Conservation (phyloP, 1,284 basidiomycete species). For the Leccinum laetum region DNA sequence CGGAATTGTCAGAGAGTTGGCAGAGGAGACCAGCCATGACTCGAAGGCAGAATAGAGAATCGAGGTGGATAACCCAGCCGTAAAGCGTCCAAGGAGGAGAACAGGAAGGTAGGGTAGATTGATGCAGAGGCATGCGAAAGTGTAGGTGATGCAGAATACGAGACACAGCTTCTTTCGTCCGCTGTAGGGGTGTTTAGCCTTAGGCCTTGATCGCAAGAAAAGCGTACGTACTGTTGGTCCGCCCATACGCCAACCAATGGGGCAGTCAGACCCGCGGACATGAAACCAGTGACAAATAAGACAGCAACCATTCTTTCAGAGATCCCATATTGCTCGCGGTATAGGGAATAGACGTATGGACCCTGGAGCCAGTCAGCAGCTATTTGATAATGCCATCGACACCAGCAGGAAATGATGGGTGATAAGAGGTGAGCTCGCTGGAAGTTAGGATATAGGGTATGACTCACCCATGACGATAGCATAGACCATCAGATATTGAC, state of each 20-base stretch:
- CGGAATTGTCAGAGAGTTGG: slow-evolving; percentile 49
- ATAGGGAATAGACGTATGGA: slow-evolving; percentile 73
- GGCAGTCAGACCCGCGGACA: slow-evolving; percentile 66
- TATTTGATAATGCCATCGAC: slow-evolving; percentile 24
- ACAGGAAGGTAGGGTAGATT: slow-evolving; percentile 55
- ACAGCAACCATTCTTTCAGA: slow-evolving; percentile 64
- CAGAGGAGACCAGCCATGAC: slow-evolving; percentile 69
- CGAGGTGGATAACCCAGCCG: slow-evolving; percentile 70
- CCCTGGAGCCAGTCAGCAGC: slow-evolving; percentile 81
- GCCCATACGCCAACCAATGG: slow-evolving; percentile 76
- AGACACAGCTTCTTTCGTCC: slow-evolving; percentile 69
- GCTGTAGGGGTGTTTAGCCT: slow-evolving; percentile 24
- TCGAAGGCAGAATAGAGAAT: slow-evolving; percentile 77
- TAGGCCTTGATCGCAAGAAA: background rate
- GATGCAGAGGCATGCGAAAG: slow-evolving; percentile 57
- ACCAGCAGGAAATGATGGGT: background rate
- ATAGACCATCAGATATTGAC: slow-evolving; percentile 66
- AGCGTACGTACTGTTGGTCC: slow-evolving; percentile 59
- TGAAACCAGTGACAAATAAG: slow-evolving; percentile 72
- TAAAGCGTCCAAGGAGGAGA: slow-evolving; percentile 58
- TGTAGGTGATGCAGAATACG: slow-evolving; percentile 66
- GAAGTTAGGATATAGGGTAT: background rate
- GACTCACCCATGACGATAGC: slow-evolving; percentile 69
- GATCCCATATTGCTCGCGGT: slow-evolving; percentile 66
- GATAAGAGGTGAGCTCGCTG: slow-evolving; percentile 4